A percentile compares a stretch with the other conserved stretches of the same genome.
Evolutionary conservation across 768 basidiomycete genomes (phyloP).

Genomic region (Auricularia sp.): DNA sequence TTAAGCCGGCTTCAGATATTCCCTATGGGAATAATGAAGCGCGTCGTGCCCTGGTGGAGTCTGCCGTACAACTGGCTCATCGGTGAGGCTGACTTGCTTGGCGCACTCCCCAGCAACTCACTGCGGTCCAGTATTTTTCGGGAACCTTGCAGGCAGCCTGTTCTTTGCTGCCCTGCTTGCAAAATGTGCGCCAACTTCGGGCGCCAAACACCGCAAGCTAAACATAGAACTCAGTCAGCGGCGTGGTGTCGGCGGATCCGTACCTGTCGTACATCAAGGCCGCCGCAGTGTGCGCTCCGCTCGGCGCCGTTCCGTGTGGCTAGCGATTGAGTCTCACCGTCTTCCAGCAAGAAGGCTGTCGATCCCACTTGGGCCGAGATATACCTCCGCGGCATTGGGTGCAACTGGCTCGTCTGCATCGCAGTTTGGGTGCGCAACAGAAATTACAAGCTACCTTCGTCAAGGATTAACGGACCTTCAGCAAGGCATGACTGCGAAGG

Average conservation of each 20-base stretch:
- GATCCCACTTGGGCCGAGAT: slow-evolving; percentile 65
- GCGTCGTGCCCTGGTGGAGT: slow-evolving; percentile 60
- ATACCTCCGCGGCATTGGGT: slow-evolving; percentile 62
- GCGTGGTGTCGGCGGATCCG: slow-evolving; percentile 47
- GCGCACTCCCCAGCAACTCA: not conserved
- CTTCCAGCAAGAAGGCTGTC: slow-evolving; percentile 44
- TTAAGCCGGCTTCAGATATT: slow-evolving; percentile 35
- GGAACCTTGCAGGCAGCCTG: slow-evolving; percentile 57
- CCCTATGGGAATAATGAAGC: slow-evolving; percentile 55
- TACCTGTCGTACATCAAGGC: slow-evolving; percentile 41
- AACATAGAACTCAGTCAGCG: slow-evolving; percentile 34
- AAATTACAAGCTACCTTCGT: no score
- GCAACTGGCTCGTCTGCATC: slow-evolving; percentile 67
- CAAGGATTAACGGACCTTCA: slow-evolving; percentile 16
- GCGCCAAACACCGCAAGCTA: not conserved
- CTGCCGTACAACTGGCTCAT: slow-evolving; percentile 58
- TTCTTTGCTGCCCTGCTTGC: slow-evolving; percentile 61
- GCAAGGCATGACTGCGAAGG: slow-evolving; percentile 61
- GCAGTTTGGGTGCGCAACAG: slow-evolving; percentile 53
- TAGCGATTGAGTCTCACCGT: not conserved
- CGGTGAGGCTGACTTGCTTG: slow-evolving; percentile 28
- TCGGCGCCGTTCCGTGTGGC: not conserved
- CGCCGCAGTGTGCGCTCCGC: slow-evolving; percentile 45
- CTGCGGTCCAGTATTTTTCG: slow-evolving; percentile 44
- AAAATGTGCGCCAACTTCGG: slow-evolving; percentile 37